phyloP scores from a whole-genome alignment of 176 grass and related monocot genomes.

The Elymus sibiricus region DNA sequence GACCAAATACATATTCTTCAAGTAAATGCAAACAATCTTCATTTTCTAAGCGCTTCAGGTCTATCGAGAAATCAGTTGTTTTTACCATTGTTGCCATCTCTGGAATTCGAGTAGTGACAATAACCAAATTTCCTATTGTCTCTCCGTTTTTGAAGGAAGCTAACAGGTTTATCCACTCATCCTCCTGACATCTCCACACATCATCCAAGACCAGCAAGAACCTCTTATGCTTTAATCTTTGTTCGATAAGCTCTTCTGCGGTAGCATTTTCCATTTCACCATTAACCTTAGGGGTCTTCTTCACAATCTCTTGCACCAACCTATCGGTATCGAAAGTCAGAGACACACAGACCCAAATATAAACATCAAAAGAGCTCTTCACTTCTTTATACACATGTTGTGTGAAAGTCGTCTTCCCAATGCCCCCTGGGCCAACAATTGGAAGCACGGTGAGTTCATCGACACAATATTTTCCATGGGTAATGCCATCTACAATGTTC shows the following conservation, averaged over 20 bases:
- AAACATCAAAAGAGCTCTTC: background rate
- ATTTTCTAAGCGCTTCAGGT: background rate
- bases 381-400: background rate
- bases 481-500: background rate
- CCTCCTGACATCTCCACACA: background rate
- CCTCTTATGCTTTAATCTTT: background rate
- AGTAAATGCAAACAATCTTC: background rate
- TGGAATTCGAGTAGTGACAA: background rate
- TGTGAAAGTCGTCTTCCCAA: too few relatives aligned
- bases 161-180: background rate
- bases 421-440: background rate
- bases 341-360: background rate
- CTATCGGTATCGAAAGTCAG: background rate
- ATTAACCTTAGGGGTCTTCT: background rate
- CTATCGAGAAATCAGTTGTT: background rate
- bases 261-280: background rate
- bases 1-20: background rate
- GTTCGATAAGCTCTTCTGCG: background rate
- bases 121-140: background rate
- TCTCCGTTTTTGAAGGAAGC: background rate
- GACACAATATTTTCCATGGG: background rate
- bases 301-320: background rate
- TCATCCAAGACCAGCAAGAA: background rate
- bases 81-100: background rate
- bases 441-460: slow-evolving; percentile 1